Evolutionary conservation across 2,329 filamentous ascomycete species (phyloP), one percentile per base, ranked within the genome.

Genomic region (Phialophora tarda): DNA sequence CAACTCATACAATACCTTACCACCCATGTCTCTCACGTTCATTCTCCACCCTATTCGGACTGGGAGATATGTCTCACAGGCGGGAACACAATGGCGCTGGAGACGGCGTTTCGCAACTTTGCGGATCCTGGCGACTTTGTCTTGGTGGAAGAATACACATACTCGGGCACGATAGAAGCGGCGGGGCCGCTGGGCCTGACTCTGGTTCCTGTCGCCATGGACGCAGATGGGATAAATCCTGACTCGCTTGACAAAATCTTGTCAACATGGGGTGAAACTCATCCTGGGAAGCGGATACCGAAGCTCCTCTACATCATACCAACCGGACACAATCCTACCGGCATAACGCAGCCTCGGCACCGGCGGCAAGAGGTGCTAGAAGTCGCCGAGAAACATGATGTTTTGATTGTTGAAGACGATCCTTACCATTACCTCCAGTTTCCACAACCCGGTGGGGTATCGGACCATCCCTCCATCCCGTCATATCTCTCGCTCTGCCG

Each of bases 1-100:
- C 58, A 60, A n/a, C 47, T 60, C 41, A 48, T 60, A 48, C 58
- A 51, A 32, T 60, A 38, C n/a, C 41, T 60, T 34, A 51, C 58
- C n/a, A 51, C 41, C 2, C 58, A 60, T 32, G 47, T 51, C 26
- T 48, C 41, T 10, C 17, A 50, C 14, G 17, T 60, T 26, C 58
- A 60, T 38, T 14, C 17, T 60, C 58, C 58, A 11, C 38, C 38
- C 6, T 44, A 44, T 8, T 44, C 38, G 7, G 38, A 44, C n/a
- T 44, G 38, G 38, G 38, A 44, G 38, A 44, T 44, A 44, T 44
- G 38, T n/a, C 38, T 44, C 17, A 44, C 38, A 44, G 38, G 38
- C 38, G 38, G 38, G 17, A 44, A n/a, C 17, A 44, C 38, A 7
- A 44, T 44, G 38, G 38, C 17, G 4, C 38, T 44, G 14, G 38